Evolutionary conservation across 495 filamentous ascomycete genomes (phyloP).

Genomic region (Hypoxylon cercidicola): DNA sequence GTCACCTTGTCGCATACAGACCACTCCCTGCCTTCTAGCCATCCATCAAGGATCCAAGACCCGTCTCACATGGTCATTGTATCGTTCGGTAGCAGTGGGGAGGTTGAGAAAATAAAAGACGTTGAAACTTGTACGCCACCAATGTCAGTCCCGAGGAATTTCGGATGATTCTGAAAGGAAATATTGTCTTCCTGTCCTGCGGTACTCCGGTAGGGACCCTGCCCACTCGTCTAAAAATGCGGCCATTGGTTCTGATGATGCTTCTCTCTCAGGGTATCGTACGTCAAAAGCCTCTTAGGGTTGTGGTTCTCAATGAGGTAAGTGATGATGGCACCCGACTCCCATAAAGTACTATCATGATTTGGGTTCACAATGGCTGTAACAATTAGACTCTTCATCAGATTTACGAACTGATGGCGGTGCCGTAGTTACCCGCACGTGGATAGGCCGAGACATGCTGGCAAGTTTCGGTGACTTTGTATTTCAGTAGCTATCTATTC

Average conservation of each 20-base stretch:
- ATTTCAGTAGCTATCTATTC: too few species aligned
- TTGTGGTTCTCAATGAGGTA: slow-evolving; percentile 56
- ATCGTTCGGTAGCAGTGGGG: slow-evolving; percentile 54
- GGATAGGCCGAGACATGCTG: too few species aligned
- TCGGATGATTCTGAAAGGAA: too few species aligned
- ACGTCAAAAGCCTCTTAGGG: slow-evolving; percentile 48
- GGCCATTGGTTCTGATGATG: slow-evolving; percentile 51
- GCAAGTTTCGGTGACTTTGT: too few species aligned
- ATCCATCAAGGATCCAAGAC: slow-evolving; percentile 53
- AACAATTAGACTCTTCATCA: too few species aligned
- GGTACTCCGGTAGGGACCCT: slow-evolving; percentile 48
- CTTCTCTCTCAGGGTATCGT: slow-evolving; percentile 44
- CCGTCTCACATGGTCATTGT: slow-evolving; percentile 54
- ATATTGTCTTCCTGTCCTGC: too few species aligned
- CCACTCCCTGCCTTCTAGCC: slow-evolving; percentile 29
- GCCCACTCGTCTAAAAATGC: slow-evolving; percentile 55
- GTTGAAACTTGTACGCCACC: slow-evolving; percentile 45
- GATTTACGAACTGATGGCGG: too few species aligned
- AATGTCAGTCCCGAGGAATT: too few species aligned
- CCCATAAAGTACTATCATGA: slow-evolving; percentile 69
- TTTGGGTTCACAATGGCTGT: slow-evolving; percentile 70
- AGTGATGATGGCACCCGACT: slow-evolving; percentile 72
- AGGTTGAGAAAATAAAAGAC: slow-evolving; percentile 52
- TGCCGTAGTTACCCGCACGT: slow-evolving; percentile 33
- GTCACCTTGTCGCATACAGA: slow-evolving; percentile 42